Base-by-base conservation (phyloP, 306 rosid genomes). In the Albizia julibrissin region DNA sequence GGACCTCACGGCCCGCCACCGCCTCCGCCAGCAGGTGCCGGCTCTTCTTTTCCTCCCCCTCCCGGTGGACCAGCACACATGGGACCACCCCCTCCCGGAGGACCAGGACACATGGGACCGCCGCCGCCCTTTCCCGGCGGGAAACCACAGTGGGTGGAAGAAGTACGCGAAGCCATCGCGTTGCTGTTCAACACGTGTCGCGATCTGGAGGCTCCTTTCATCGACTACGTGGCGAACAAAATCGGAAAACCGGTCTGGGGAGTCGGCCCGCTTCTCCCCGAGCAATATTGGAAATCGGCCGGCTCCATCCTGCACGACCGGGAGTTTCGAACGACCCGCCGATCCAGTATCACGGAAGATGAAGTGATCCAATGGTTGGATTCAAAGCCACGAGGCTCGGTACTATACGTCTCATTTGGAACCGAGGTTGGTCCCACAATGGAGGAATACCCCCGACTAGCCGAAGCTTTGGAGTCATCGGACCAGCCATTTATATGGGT, bases 141-240 rank as follows among this genome's bases (percentile, higher is more conserved):
- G 0, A 81, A 39, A 0, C 95, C 95, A 8, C 80, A 12, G 1
- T 91, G 92, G 94, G 0, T 90, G 12, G 84, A 85, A 0, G 91
- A 84, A 3, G 31, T 61, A 0, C 37, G 52, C 65, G 85, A 44
- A 4, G 34, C 89, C 0, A 66, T 80, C 3, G 91, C 87, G 0
- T 5, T 89, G 70, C 29, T 93, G 89, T 81, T 93, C 80, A 93
- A 93, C 91, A 93, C 95, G 79, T 91, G 94, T 71, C 85, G 87
- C 3, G 95, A 91, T 62, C 83, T 93, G 13, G 97, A 93, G 80
- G 83, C 59, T 61, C 85, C 86, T 0, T 93, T 93, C 54, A 74
- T 93, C 8, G 58, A 82, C 1, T 89, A 90, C 84, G 16, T 91
- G 0, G 72, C 77, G 0, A 40, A 65, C 16, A 83, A 86, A 4